A percentile compares a stretch with the other conserved stretches of the same genome.
Conservation (phyloP, 176 grass and related monocot genomes). For the Carex pumila region DNA sequence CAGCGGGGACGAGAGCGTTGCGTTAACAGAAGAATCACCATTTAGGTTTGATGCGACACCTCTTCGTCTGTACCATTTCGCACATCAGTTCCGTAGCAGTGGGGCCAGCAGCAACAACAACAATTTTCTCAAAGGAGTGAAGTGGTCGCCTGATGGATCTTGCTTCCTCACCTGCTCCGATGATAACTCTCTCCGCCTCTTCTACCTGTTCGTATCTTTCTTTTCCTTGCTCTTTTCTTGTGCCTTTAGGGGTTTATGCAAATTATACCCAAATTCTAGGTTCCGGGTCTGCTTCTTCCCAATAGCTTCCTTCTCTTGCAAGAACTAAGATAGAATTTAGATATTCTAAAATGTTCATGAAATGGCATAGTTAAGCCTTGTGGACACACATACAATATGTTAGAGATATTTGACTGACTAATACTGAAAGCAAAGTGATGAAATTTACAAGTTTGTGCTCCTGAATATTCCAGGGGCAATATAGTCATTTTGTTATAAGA, state of each 20-base stretch:
- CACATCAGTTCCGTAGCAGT: slow-evolving; percentile 31
- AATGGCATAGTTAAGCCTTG: not conserved
- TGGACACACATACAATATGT: not conserved
- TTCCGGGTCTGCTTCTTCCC: not conserved
- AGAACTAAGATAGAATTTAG: not conserved
- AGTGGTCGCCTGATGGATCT: slow-evolving; percentile 94
- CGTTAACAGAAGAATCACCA: slow-evolving; percentile 7
- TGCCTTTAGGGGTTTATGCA: not conserved
- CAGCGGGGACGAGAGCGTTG: not conserved
- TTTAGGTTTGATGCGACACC: slow-evolving; percentile 58
- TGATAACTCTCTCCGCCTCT: slow-evolving; percentile 87
- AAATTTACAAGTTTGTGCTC: not conserved
- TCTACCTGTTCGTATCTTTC: slow-evolving; percentile 38
- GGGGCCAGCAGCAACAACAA: slow-evolving; percentile 14
- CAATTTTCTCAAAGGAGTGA: slow-evolving; percentile 88
- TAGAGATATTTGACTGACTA: not conserved
- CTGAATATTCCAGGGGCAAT: not conserved
- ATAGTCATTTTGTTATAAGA: not conserved
- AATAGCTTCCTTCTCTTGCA: not conserved
- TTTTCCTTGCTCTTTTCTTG: not conserved
- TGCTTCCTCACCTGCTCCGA: slow-evolving; percentile 90
- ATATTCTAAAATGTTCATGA: no score
- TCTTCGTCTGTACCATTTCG: slow-evolving; percentile 44
- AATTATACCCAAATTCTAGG: not conserved
- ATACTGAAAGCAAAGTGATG: not conserved